These are phyloP conservation scores for Arabis alpina DNA, from an alignment of 345 rosid genomes.

Conservation along the genomic window DNA sequence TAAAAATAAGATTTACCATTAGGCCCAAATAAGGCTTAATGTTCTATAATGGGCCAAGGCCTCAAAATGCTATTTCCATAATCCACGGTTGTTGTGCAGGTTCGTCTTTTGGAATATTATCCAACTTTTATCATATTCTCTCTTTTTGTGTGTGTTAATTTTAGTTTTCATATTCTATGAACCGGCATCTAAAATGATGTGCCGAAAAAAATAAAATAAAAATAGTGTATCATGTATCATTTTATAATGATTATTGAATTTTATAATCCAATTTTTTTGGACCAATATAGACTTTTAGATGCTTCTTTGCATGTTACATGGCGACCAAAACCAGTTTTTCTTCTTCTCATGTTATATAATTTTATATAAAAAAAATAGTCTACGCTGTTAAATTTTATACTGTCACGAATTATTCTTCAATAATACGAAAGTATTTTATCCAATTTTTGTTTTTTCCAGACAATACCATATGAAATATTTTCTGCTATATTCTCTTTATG, in stretches of 20 bases:
- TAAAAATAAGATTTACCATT: too few species aligned
- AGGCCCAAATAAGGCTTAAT: background rate
- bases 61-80: slow-evolving; percentile 6
- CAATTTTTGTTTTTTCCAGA: too few species aligned
- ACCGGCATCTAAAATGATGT: slow-evolving; percentile 13
- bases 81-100: too few species aligned
- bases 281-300: slow-evolving; percentile 17
- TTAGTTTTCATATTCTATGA: background rate
- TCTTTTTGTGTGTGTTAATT: too few species aligned
- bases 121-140: slow-evolving; percentile 2
- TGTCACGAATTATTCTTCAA: slow-evolving; percentile 39
- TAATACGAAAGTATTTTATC: slow-evolving; percentile 27
- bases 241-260: background rate
- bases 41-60: background rate
- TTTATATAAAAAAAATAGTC: background rate
- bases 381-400: slow-evolving; percentile 28
- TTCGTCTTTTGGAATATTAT: slow-evolving; percentile 5
- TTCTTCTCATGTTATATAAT: background rate
- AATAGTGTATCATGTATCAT: slow-evolving; percentile 2
- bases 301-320: slow-evolving; percentile 29
- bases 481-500: slow-evolving; percentile 14
- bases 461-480: slow-evolving; percentile 1
- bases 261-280: background rate
- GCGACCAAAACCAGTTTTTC: slow-evolving; percentile 5
- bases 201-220: too few species aligned